phyloP scores from a whole-genome alignment of 2,329 filamentous ascomycete genomes.

The Dendryphion nanum region DNA sequence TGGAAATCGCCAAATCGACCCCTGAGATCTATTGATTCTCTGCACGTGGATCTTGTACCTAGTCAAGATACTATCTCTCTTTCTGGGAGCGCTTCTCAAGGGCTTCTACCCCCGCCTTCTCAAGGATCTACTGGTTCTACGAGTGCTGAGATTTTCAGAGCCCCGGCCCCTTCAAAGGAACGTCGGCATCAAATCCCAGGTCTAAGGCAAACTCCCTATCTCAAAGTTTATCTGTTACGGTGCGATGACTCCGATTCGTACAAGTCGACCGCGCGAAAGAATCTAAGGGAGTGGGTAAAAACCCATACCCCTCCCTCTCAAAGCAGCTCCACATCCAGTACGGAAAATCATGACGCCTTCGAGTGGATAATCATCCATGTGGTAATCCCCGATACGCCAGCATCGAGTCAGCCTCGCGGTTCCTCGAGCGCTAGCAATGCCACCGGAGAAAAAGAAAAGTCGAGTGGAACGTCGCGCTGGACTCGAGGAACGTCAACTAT shows the following conservation, averaged over 20 bases:
- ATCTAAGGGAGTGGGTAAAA: constrained; percentile 90
- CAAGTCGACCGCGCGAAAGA: constrained; percentile 73
- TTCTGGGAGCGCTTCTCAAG: constrained; percentile 29
- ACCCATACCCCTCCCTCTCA: constrained; percentile 59
- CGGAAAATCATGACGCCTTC: constrained; percentile 93
- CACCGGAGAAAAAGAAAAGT: constrained; percentile 64
- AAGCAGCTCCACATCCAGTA: constrained; percentile 56
- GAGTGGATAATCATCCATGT: constrained; percentile 96
- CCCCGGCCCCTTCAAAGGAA: constrained; percentile 41
- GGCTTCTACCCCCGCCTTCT: constrained; percentile 16
- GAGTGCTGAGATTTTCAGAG: constrained; percentile 25
- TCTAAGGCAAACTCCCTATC: constrained; percentile 85
- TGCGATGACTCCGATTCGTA: constrained; percentile 97
- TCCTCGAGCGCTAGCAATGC: constrained; percentile 48
- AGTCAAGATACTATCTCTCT: constrained; percentile 49
- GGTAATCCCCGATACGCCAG: constrained; percentile 79
- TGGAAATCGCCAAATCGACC: constrained; percentile 96
- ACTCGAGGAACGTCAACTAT: constrained; percentile 76
- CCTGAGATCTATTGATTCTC: constrained; percentile 85
- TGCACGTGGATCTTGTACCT: constrained; percentile 85
- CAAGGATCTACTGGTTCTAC: constrained; percentile 13
- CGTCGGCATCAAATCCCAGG: constrained; percentile 94
- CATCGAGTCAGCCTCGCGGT: constrained; percentile 72
- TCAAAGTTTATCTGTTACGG: constrained; percentile 84
- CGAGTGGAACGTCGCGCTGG: constrained; percentile 69